Conservation (phyloP, 2,329 filamentous ascomycete species). For the Cytospora piceicola region DNA sequence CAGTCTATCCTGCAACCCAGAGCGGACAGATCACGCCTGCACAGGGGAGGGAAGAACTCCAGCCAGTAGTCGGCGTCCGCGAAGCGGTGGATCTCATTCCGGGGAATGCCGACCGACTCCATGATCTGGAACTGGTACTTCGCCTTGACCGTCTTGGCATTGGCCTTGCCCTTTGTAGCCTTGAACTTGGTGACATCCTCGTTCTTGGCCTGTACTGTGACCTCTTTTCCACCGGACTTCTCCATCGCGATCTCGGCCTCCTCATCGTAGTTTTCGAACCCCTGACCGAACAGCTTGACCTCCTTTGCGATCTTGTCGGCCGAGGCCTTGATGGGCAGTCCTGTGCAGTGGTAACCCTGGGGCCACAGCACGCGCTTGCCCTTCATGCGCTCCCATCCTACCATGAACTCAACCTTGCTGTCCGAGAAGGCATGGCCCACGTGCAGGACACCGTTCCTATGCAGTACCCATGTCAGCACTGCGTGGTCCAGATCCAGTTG, state of each 20-base stretch:
- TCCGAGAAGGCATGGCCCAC: conserved; percentile 92
- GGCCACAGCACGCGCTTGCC: conserved; percentile 88
- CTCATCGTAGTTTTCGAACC: conserved; percentile 78
- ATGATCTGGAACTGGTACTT: conserved; percentile 97
- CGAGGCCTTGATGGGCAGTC: conserved; percentile 97
- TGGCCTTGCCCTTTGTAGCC: conserved; percentile 90
- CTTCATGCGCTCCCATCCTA: conserved; percentile 86
- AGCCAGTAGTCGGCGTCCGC: conserved; percentile 93
- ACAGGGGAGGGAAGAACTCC: conserved; percentile 84
- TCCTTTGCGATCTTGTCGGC: conserved; percentile 94
- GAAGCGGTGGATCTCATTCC: conserved; percentile 90
- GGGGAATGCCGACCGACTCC: conserved; percentile 82
- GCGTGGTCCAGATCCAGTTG: background rate
- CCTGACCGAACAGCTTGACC: conserved; percentile 83
- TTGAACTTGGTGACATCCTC: conserved; percentile 90
- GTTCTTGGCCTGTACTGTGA: conserved; percentile 60
- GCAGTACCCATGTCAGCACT: conserved; percentile 12
- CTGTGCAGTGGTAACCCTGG: conserved; percentile 93
- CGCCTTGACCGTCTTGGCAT: conserved; percentile 85
- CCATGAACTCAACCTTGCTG: conserved; percentile 90
- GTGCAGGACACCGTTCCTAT: conserved; percentile 88
- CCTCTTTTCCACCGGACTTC: conserved; percentile 62
- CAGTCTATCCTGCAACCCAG: conserved; percentile 91
- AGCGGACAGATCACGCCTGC: conserved; percentile 76
- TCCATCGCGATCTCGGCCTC: conserved; percentile 57